These are phyloP conservation scores for Apiospora sp. DNA, from an alignment of 2,329 filamentous ascomycete genomes.

Conservation along the genomic window DNA sequence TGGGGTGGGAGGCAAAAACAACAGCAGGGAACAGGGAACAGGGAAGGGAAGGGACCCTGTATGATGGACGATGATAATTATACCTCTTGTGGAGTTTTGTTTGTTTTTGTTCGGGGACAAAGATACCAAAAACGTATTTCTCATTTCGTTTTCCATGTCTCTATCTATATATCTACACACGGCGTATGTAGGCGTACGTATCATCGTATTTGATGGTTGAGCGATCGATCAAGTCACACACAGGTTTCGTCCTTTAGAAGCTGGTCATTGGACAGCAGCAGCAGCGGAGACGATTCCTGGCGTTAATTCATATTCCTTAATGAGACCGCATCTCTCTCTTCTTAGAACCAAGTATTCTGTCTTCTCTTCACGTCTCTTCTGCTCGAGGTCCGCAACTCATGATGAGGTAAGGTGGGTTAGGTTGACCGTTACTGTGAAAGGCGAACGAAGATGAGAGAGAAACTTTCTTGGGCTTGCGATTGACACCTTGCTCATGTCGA, in stretches of 20 bases:
- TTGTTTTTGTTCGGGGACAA: neutral
- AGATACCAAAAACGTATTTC: conserved; percentile 19
- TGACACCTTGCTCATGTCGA: neutral
- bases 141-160: no score
- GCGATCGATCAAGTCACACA: neutral
- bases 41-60: neutral
- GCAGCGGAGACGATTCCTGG: conserved; percentile 8
- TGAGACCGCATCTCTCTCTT: conserved; percentile 2
- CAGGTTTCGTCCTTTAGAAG: neutral
- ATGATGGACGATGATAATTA: neutral
- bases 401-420: neutral
- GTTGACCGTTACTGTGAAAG: no score
- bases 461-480: neutral
- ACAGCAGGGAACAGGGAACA: conserved; percentile 2
- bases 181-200: neutral
- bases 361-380: neutral
- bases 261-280: neutral
- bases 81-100: neutral
- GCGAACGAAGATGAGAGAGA: neutral
- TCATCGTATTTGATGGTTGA: neutral
- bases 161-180: neutral
- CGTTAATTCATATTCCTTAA: conserved; percentile 15
- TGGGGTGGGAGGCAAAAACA: no score
- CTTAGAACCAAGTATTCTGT: neutral
- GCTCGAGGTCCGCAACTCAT: no score